phyloP scores from a whole-genome alignment of 306 rosid genomes.

The Sophora flavescens region DNA sequence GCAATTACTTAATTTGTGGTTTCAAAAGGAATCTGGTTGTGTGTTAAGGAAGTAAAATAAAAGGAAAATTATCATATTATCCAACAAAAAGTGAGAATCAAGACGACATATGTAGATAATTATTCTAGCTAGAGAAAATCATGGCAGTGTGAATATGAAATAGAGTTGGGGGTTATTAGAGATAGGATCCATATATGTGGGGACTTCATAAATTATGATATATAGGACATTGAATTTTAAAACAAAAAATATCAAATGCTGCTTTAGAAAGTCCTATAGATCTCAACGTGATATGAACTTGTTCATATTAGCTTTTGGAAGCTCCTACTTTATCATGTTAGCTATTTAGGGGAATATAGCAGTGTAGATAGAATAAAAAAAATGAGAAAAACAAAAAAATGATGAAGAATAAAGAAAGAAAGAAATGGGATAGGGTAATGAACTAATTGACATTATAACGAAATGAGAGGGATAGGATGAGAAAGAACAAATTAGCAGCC shows the following conservation, averaged over 20 bases:
- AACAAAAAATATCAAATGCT: too few relatives aligned
- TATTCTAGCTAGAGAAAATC: neutral
- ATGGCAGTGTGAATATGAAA: slow-evolving; percentile 33
- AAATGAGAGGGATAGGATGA: neutral
- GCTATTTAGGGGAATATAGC: neutral
- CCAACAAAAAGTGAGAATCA: neutral
- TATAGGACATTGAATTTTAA: too few relatives aligned
- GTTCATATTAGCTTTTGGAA: neutral
- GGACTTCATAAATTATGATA: neutral
- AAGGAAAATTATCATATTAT: neutral
- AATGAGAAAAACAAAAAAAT: too few relatives aligned
- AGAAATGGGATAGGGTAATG: neutral
- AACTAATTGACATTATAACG: neutral
- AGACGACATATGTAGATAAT: neutral
- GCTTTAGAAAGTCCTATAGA: too few relatives aligned
- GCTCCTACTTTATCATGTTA: neutral
- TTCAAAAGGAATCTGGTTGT: neutral
- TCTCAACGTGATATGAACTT: neutral
- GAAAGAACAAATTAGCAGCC: neutral
- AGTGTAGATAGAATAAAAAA: neutral
- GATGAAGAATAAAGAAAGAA: neutral
- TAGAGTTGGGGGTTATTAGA: neutral
- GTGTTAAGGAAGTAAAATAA: neutral
- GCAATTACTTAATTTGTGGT: neutral
- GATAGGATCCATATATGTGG: neutral